phyloP scores from a whole-genome alignment of 2,329 filamentous ascomycete genomes.

The Seiridium unicorne region DNA sequence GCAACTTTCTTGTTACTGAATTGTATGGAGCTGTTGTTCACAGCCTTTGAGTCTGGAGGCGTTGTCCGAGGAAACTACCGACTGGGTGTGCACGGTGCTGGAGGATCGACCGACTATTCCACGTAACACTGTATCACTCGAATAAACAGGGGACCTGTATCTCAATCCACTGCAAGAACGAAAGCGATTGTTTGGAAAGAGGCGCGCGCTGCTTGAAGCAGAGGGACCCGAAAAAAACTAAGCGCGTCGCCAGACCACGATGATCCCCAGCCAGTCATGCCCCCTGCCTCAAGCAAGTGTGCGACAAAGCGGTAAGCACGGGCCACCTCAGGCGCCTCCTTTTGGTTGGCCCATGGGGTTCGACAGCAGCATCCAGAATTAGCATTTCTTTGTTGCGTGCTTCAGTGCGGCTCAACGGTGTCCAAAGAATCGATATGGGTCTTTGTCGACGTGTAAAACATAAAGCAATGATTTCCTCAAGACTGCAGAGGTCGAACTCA shows the following conservation, averaged over 20 bases:
- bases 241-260: not conserved
- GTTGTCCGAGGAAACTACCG: too few relatives aligned
- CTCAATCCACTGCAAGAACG: not conserved
- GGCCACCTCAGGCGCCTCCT: not conserved
- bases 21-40: too few relatives aligned
- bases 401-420: not conserved
- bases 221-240: not conserved
- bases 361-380: slow-evolving; percentile 1
- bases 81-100: not conserved
- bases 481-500: not conserved
- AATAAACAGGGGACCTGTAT: not conserved
- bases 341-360: slow-evolving; percentile 3
- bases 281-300: not conserved
- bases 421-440: not conserved
- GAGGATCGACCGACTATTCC: not conserved
- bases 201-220: not conserved
- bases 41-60: too few relatives aligned
- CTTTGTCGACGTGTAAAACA: slow-evolving; percentile 2
- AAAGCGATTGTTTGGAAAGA: not conserved
- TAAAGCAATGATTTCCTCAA: not conserved
- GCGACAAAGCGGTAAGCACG: not conserved
- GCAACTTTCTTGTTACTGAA: too few relatives aligned
- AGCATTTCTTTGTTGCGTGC: slow-evolving; percentile 3
- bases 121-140: not conserved
- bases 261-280: not conserved